Conservation (phyloP, 148 eudicot species). For the Vaccinium darrowii region DNA sequence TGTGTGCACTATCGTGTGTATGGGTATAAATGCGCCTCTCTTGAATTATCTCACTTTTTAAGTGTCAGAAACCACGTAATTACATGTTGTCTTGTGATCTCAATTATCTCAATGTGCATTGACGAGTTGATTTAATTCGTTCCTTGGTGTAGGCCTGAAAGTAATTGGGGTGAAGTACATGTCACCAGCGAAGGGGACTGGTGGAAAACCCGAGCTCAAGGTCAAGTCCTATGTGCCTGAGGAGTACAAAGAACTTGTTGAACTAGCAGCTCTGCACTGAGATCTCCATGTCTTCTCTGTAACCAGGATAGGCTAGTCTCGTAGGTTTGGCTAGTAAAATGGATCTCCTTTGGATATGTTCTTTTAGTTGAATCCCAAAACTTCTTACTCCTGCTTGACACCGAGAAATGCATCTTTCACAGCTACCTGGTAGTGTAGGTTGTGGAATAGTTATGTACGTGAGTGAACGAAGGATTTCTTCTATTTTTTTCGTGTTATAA, state of each 20-base stretch:
- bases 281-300: neutral
- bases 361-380: neutral
- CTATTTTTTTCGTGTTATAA: neutral
- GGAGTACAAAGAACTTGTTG: slow-evolving; percentile 52
- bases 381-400: neutral
- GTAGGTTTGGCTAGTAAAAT: neutral
- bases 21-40: neutral
- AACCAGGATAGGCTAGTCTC: neutral
- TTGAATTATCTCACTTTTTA: neutral
- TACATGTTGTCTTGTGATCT: neutral
- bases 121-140: neutral
- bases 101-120: neutral
- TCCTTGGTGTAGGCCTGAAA: slow-evolving; percentile 47
- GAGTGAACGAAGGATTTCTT: too few relatives aligned
- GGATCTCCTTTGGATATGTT: neutral
- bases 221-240: slow-evolving; percentile 68
- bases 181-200: slow-evolving; percentile 47
- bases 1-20: too few relatives aligned
- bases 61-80: neutral
- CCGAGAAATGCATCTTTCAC: neutral
- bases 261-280: slow-evolving; percentile 52
- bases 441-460: neutral
- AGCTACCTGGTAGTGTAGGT: too few relatives aligned
- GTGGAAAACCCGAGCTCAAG: slow-evolving; percentile 26
- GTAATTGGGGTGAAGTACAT: slow-evolving; percentile 67